Evolutionary conservation across 163 green algal species (phyloP).

Genomic region (Coccomyxa subellipsoidea): DNA sequence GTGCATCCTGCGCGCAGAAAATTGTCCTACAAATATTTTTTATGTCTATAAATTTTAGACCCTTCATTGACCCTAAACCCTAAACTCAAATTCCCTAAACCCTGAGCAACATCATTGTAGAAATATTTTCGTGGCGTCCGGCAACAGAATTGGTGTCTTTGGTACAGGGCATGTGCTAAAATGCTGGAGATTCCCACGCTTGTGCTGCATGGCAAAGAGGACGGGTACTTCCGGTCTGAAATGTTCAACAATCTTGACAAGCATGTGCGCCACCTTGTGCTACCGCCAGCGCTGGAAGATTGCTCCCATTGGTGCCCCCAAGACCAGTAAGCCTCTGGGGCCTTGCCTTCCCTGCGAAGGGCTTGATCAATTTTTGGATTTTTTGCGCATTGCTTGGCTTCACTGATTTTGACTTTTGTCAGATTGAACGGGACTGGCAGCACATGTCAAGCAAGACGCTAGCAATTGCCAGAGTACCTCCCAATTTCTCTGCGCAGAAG

Average conservation of each 20-base stretch:
- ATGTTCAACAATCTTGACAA: background rate
- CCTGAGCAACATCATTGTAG: background rate
- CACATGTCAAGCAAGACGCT: background rate
- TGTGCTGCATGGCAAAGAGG: background rate
- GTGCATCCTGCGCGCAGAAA: background rate
- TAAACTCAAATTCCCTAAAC: too few species aligned
- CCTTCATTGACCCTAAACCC: too few species aligned
- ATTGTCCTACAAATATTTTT: background rate
- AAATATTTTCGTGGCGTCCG: background rate
- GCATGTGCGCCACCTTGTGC: background rate
- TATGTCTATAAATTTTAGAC: background rate
- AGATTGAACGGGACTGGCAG: background rate
- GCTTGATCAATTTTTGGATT: too few species aligned
- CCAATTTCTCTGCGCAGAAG: background rate
- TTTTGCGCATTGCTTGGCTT: too few species aligned
- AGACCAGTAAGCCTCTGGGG: background rate
- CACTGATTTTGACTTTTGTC: too few species aligned
- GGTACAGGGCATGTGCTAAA: background rate
- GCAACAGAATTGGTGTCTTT: background rate
- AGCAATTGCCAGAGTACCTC: background rate
- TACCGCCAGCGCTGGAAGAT: background rate
- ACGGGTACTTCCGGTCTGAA: background rate
- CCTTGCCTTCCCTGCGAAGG: too few species aligned
- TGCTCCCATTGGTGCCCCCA: background rate
- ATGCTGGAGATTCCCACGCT: background rate